phyloP scores from a whole-genome alignment of 768 basidiomycete species.

The Rossbeevera mucosa region DNA sequence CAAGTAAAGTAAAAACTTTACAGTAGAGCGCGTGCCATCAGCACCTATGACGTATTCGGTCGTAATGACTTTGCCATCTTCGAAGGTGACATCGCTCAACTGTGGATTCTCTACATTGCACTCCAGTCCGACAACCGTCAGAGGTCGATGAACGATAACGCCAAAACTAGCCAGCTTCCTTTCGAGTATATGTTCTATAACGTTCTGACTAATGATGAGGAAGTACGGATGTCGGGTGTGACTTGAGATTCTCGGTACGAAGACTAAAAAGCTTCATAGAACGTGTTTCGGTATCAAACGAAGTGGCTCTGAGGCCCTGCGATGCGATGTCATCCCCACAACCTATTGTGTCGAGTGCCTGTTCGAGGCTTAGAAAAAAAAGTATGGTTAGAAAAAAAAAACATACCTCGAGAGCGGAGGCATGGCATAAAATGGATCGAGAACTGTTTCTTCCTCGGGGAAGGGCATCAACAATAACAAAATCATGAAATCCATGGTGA shows the following conservation, averaged over 20 bases:
- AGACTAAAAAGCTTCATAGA: conserved; percentile 24
- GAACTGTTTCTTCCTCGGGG: conserved; percentile 34
- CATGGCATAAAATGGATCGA: conserved; percentile 42
- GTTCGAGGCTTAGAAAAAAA: conserved; percentile 24
- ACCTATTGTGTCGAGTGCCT: conserved; percentile 45
- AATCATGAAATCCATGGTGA: conserved; percentile 36
- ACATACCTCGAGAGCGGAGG: conserved; percentile 44
- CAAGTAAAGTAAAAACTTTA: conserved; percentile 18
- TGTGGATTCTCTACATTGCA: conserved; percentile 23
- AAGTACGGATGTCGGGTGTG: conserved; percentile 43
- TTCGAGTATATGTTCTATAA: conserved; percentile 40
- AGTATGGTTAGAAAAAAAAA: background rate
- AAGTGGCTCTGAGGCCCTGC: conserved; percentile 32
- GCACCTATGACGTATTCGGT: conserved; percentile 48
- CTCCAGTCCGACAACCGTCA: conserved; percentile 37
- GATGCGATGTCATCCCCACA: conserved; percentile 37
- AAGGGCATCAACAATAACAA: conserved; percentile 42
- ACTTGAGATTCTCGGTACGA: conserved; percentile 32
- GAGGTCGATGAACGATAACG: conserved; percentile 34
- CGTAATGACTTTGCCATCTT: conserved; percentile 40
- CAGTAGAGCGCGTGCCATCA: conserved; percentile 46
- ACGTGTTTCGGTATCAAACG: conserved; percentile 31
- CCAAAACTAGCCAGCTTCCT: conserved; percentile 30
- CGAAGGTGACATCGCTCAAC: conserved; percentile 40
- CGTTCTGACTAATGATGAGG: conserved; percentile 40